These are phyloP conservation scores for Talaromyces atroroseus DNA, from an alignment of 2,329 filamentous ascomycete species.

Conservation along the genomic window DNA sequence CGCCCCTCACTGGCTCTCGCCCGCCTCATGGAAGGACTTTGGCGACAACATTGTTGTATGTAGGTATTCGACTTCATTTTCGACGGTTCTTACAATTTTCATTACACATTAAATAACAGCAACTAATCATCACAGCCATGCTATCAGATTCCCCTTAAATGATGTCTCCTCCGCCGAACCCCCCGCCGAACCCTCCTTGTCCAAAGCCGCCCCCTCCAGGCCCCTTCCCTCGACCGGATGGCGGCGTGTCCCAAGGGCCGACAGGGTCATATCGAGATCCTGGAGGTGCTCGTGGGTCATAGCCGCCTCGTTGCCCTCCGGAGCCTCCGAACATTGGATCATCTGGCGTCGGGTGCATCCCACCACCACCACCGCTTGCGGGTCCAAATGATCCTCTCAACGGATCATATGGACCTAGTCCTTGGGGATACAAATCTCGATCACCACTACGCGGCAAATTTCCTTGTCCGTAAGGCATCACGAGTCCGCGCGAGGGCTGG, in stretches of 20 bases:
- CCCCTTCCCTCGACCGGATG: conserved; percentile 40
- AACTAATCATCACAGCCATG: not conserved
- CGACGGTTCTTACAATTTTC: not conserved
- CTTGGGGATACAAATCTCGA: conserved; percentile 80
- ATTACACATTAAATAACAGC: not conserved
- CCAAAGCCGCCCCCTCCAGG: conserved; percentile 45
- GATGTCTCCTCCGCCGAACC: conserved; percentile 32
- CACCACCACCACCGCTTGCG: conserved; percentile 60
- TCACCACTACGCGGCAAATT: conserved; percentile 70
- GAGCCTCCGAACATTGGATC: conserved; percentile 67
- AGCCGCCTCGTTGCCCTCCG: conserved; percentile 49
- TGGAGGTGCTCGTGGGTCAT: conserved; percentile 70
- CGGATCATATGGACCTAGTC: conserved; percentile 79
- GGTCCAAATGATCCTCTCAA: conserved; percentile 62
- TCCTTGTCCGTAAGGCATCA: conserved; percentile 40
- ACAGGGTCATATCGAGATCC: conserved; percentile 89
- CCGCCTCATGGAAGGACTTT: not conserved
- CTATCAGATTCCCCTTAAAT: conserved; percentile 25
- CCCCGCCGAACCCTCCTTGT: conserved; percentile 31
- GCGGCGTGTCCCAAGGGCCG: conserved; percentile 60
- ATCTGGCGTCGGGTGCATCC: conserved; percentile 96
- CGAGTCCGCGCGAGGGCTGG: conserved; percentile 53
- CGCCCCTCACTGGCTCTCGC: not conserved
- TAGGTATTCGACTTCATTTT: not conserved
- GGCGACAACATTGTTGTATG: not conserved